Evolutionary conservation across 192 early-diverging fungal species (phyloP), one percentile per base, ranked within the genome.

Genomic region (Jimgerdemannia lactiflua): DNA sequence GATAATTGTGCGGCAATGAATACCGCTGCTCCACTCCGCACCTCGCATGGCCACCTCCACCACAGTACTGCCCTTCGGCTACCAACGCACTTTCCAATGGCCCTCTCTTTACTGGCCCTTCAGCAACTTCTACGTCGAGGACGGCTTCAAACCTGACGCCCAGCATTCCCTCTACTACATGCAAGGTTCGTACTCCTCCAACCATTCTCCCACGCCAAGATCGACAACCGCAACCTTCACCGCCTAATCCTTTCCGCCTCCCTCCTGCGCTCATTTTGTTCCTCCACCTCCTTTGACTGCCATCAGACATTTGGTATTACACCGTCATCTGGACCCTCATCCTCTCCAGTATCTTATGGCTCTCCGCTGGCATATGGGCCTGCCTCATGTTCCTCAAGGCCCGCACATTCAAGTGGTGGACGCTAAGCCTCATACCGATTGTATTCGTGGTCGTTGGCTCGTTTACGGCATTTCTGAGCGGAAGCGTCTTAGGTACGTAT

Each of bases 241-340:
- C n/a, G n/a, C n/a, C 20, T 39, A 3, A 42, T 20, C 2, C 20
- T 39, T 18, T 40, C 71, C 74, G 11, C 66, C 43, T 39, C 40
- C 40, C 69, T 39, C 59, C 14, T 17, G 9, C 19, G 7, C n/a
- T 42, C 3, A 4, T 18, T n/a, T n/a, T n/a, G n/a, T n/a, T n/a
- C n/a, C n/a, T n/a, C n/a, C n/a, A n/a, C n/a, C n/a, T n/a, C n/a
- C n/a, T n/a, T n/a, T 65, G n/a, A 54, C 65, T 67, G 11, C 19
- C 72, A 43, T 20, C 72, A 91, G 91, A 90, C 65, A 90, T 92
- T 11, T 86, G 87, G 83, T 73, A 71, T 0, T 91, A 85, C 70
- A 90, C 90, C 4, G 74, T 88, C 3, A 70, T 88, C 17, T 92
- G 91, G 91, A 88, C 89, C 6, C 43, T 90, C 43, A 83, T 92